These are phyloP conservation scores for Pyrenochaeta sp. DNA, from an alignment of 2,329 filamentous ascomycete genomes.

Conservation along the genomic window DNA sequence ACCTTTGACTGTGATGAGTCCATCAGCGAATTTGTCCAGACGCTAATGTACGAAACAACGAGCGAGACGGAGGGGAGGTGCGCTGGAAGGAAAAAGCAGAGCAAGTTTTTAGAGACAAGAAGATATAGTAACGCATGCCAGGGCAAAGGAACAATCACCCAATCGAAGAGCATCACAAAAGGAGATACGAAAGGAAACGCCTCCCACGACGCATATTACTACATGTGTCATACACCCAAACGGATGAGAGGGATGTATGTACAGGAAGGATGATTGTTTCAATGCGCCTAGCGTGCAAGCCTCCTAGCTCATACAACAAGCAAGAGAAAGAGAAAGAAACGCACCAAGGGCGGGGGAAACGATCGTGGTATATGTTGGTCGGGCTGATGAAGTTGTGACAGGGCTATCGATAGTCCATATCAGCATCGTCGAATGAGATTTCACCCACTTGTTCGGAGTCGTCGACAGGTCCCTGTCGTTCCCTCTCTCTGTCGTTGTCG, in stretches of 20 bases:
- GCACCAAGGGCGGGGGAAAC: conserved; percentile 48
- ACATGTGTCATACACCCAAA: conserved; percentile 38
- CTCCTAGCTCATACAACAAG: conserved; percentile 19
- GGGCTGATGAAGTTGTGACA: conserved; percentile 21
- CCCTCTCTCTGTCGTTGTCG: conserved; percentile 71
- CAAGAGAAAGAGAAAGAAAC: conserved; percentile 39
- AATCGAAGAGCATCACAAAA: conserved; percentile 14
- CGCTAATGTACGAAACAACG: conserved; percentile 6
- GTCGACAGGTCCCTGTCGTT: conserved; percentile 55
- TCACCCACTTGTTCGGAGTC: conserved; percentile 73
- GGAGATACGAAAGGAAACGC: conserved; percentile 21
- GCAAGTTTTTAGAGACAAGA: neutral
- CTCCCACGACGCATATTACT: conserved; percentile 40
- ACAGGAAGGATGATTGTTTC: conserved; percentile 25
- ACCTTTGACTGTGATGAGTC: conserved; percentile 18
- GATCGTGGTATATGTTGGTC: conserved; percentile 40
- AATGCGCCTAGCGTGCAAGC: conserved; percentile 15
- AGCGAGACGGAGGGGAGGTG: conserved; percentile 6
- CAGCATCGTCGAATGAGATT: conserved; percentile 68
- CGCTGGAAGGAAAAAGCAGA: conserved; percentile 2
- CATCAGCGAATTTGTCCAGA: conserved; percentile 50
- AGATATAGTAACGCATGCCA: conserved; percentile 5
- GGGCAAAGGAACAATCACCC: conserved; percentile 12
- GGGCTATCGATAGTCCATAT: conserved; percentile 66
- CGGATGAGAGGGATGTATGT: conserved; percentile 37